These are phyloP conservation scores for Gentiana dahurica DNA, from an alignment of 257 asterid species.

Conservation along the genomic window DNA sequence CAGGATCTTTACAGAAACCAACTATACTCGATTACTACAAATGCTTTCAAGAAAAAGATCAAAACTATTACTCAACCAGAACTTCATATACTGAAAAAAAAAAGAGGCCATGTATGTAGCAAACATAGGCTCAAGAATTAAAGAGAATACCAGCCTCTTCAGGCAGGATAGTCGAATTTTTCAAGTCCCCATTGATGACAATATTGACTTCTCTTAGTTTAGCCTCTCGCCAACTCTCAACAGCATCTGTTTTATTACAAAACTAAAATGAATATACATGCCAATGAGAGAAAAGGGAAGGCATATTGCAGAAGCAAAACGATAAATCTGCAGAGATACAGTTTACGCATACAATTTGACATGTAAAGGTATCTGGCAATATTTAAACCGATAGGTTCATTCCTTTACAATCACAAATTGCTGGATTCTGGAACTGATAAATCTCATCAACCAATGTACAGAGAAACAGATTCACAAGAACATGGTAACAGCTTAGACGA, in stretches of 20 bases:
- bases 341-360: too few species aligned
- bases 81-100: constrained; percentile 4
- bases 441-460: not conserved
- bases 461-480: not conserved
- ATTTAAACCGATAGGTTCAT: too few species aligned
- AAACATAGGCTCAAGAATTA: constrained; percentile 4
- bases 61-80: not conserved
- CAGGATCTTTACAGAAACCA: not conserved
- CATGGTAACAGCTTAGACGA: too few species aligned
- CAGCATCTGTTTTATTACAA: constrained; percentile 41
- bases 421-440: too few species aligned
- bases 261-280: not conserved
- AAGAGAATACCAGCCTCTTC: constrained; percentile 60
- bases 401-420: too few species aligned
- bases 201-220: constrained; percentile 48
- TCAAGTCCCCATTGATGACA: constrained; percentile 28
- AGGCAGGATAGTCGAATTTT: constrained; percentile 48
- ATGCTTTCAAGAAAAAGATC: not conserved
- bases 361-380: too few species aligned
- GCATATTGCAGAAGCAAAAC: too few species aligned
- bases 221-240: constrained; percentile 64
- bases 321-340: too few species aligned
- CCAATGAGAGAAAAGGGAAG: too few species aligned
- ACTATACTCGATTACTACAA: too few species aligned
- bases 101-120: not conserved